phyloP scores from a whole-genome alignment of 2,329 filamentous ascomycete genomes.

The Beauveria bassiana region DNA sequence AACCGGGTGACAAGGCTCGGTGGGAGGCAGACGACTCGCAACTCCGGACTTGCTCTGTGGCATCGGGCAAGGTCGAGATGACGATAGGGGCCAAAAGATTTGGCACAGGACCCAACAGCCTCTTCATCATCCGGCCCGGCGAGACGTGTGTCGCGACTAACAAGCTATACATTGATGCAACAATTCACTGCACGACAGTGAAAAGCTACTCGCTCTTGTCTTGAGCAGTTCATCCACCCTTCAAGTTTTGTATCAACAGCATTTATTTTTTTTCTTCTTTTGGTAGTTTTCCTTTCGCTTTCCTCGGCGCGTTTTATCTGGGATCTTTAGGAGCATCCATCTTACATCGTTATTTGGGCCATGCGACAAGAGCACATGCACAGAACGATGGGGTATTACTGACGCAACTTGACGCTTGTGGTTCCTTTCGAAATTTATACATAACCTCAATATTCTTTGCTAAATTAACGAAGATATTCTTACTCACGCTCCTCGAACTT shows the following conservation, averaged over 20 bases:
- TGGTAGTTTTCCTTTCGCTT: background rate
- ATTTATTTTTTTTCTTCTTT: background rate
- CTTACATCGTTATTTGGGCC: background rate
- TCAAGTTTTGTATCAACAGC: background rate
- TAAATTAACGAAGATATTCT: background rate
- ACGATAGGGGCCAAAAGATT: conserved; percentile 30
- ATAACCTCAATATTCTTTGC: no score
- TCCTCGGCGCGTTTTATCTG: background rate
- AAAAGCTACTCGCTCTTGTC: conserved; percentile 15
- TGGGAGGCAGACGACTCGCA: conserved; percentile 23
- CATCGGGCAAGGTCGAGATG: conserved; percentile 33
- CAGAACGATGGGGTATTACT: background rate
- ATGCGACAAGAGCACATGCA: background rate
- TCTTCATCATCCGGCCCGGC: conserved; percentile 35
- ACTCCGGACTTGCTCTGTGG: conserved; percentile 32
- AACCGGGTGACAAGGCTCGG: conserved; percentile 27
- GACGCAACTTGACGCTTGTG: background rate
- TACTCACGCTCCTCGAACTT: background rate
- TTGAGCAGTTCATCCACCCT: background rate
- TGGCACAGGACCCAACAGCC: conserved; percentile 34
- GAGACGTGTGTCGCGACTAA: conserved; percentile 33
- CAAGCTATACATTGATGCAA: conserved; percentile 34
- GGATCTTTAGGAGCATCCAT: background rate
- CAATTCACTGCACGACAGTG: conserved; percentile 34
- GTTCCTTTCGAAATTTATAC: background rate